Base-by-base conservation (phyloP, 148 eudicot genomes). In the Amaranthus hypochondriacus region DNA sequence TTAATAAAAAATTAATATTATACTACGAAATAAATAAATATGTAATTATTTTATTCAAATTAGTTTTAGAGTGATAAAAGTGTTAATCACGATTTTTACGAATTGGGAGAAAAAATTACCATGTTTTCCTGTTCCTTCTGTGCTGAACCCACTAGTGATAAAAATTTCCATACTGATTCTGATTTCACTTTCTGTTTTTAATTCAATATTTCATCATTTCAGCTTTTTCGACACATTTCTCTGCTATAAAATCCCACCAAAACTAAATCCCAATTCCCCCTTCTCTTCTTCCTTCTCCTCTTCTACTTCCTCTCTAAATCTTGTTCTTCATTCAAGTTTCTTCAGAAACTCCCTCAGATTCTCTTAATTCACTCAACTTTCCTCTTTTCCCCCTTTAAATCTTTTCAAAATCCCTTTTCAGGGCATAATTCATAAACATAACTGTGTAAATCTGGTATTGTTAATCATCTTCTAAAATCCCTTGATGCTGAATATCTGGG, bases 401-500 rank as follows among this genome's bases (percentile, higher is more conserved):
- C 44, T 44, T 28, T 28, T 2, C 39, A 28, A 28, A 28, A 28
- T 28, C 39, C 39, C 39, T 28, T 28, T 28, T 28, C 39, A 28
- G 39, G 39, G 39, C 39, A 28, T 28, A 28, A 28, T 28, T 28
- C 39, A 28, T 28, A 28, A 8, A 63, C 53, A 70, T 18, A 70
- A 71, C 9, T 53, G 48, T 42, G 51, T 28, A 56, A 62, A 47
- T 10, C 68, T 62, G 69, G 47, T 55, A 66, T 49, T 48, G 7
- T 43, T 65, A 2, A 44, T 12, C 12, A 73, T n/a, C 12, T 1
- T 56, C 14, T 47, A 49, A 68, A 18, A 67, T 10, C 72, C 71
- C 78, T 87, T 88, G 47, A 92, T 89, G 97, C 82, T 81, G 68
- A 81, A 76, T 48, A 21, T 56, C n/a, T 77, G 81, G 83, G 83